Evolutionary conservation across 805 yeast genomes (phyloP), one percentile per base, ranked within the genome.

Genomic region (Zygosaccharomyces bailii): DNA sequence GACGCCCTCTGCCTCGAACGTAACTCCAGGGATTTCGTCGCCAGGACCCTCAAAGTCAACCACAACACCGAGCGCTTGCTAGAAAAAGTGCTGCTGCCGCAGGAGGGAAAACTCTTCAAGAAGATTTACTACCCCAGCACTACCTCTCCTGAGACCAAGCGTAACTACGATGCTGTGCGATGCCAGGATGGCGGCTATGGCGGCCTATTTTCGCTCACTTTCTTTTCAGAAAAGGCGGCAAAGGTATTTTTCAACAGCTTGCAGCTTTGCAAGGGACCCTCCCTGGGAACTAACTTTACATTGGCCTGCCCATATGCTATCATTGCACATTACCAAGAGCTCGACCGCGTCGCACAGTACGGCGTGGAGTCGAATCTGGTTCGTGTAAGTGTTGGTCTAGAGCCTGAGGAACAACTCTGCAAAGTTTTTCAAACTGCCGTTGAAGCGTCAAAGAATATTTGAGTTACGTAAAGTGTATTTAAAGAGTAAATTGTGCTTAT

Each of bases 1-100:
- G 99, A 93, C 67, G 96, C 96, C 1, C 79, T 93, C 43, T 83
- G 84, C 59, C 67, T 93, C 58, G 99, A 93, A 65, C 75, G 96
- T 60, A 93, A 93, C 70, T 87, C 96, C 4, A 78, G 98, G 49
- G 97, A 93, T 66, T 90, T 87, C 60, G 80, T 76, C 24, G 68
- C 68, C 17, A 74, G 97, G 57, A 82, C 75, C 29, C 50, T 59
- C 14, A 65, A 65, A 37, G 64, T 82, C 49, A 82, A 85, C 61
- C 61, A 65, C 21, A 85, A 78, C 39, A 70, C 89, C 3, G 65
- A 69, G 39, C 70, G 71, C 18, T 78, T 80, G 10, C 72, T 85
- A 4, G 49, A 59, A 35, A 72, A 76, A 9, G 66, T 83, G 38
- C 72, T 86, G 46, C 50, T 66, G 39, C 61, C 70, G 10, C 68